A percentile compares a stretch with the other conserved stretches of the same genome.
Evolutionary conservation across 202 grass and related monocot genomes (phyloP).

Genomic region (Setaria viridis): DNA sequence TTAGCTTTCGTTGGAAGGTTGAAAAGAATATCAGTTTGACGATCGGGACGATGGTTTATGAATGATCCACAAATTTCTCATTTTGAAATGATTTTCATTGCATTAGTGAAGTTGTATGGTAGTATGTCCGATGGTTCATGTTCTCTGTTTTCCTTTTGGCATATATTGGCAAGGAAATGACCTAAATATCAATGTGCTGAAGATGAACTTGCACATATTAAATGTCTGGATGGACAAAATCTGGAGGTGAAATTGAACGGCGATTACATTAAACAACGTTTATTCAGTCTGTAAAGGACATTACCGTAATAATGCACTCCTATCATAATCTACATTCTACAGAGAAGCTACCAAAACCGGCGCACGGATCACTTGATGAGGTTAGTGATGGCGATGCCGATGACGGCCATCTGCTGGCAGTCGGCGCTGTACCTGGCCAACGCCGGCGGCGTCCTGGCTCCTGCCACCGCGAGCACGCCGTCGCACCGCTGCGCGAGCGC

Average conservation of each 20-base stretch:
- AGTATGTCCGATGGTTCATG: neutral
- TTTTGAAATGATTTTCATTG: neutral
- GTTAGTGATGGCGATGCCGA: conserved; percentile 41
- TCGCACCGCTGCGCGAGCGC: conserved; percentile 41
- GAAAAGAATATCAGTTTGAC: neutral
- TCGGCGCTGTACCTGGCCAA: conserved; percentile 36
- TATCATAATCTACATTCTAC: no score
- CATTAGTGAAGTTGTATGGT: neutral
- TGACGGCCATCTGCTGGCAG: conserved; percentile 42
- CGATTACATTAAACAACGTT: no score
- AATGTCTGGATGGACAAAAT: neutral
- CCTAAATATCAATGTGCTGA: neutral
- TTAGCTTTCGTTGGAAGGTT: neutral
- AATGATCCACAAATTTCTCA: neutral
- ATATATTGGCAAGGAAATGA: neutral
- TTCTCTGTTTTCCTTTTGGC: neutral
- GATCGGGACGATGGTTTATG: neutral
- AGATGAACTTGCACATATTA: no score
- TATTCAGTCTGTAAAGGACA: no score
- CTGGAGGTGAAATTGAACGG: no score
- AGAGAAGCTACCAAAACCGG: neutral
- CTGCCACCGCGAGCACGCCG: conserved; percentile 2
- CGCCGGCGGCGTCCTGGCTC: conserved; percentile 9
- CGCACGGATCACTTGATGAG: conserved; percentile 42
- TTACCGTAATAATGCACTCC: no score